Evolutionary conservation across 2,329 filamentous ascomycete species (phyloP), one percentile per base, ranked within the genome.

Genomic region (Bipolaris zeicola): DNA sequence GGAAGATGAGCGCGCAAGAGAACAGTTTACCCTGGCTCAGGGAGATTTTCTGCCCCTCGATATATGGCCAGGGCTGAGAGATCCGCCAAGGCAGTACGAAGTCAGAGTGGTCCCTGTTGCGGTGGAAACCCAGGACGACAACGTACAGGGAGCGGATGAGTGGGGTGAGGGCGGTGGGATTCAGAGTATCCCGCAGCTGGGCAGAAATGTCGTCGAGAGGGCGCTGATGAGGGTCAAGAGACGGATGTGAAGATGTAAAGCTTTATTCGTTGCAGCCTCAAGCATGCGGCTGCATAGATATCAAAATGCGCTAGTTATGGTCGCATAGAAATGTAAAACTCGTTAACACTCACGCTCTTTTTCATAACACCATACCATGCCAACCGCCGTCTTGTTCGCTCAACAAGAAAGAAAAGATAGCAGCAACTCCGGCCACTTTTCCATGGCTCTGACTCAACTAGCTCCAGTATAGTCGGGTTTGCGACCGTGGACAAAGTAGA

Each of bases 41-140:
- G 93, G 92, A 6, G 91, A 96, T 62, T 96, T 87, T 71, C 77
- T 99, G 10, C 95, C 95, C 0, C 88, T 89, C 0, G 92, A 97
- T 73, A 85, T 97, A 20, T 97, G 92, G 92, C 88, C 87, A 0
- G 90, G 89, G 1, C 46, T 76, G 44, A 63, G 66, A 46, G 72
- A 75, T 50, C 66, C 69, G n/a, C 72, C 74, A 8, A 60, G 71
- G 28, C 66, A 62, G 49, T 77, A 75, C 46, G 69, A 74, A 53
- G 69, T 77, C 6, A 66, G 57, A n/a, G 55, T 67, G 14, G 58
- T 74, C 16, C 51, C 61, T 2, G 24, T 54, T 7, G 31, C 52
- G n/a, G 41, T 51, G 3, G 64, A 62, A 1, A 58, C 62, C 18
- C 67, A 71, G 22, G 61, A 63, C 5, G 61, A 50, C 13, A 58